Evolutionary conservation across 1,139 yeast genomes (phyloP), one percentile per base, ranked within the genome.

Genomic region (Lodderomyces theae): DNA sequence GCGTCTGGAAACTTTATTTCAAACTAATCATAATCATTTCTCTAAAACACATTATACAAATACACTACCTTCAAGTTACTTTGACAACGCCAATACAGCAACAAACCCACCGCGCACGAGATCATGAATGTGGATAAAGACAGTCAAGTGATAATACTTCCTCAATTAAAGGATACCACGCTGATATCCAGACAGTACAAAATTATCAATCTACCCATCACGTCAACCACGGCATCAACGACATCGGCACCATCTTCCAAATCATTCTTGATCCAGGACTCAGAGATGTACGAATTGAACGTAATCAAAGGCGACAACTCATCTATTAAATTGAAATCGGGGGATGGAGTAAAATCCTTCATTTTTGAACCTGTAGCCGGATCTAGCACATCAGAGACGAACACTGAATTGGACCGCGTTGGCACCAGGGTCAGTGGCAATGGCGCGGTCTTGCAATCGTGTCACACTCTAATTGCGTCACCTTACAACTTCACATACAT

Each of bases 401-500:
- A n/a, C 29, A n/a, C 5, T 4, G 29, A 12, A 6, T 26, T 17
- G n/a, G n/a, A n/a, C n/a, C n/a, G n/a, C n/a, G n/a, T n/a, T n/a
- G n/a, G n/a, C 15, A 26, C 24, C 17, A n/a, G 5, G 3, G 28
- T 31, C 23, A 8, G 12, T 22, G 13, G n/a, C 5, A 37, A 41
- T 10, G 73, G 76, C 3, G 53, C 50, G 32, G 56, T 69, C 2
- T 42, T 65, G 8, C 64, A 63, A 36, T 56, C 61, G 2, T 68
- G 77, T 5, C 64, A 62, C 33, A 42, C 79, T 5, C 56, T 74
- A 13, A 60, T 74, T 1, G 61, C 75, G 2, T 64, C 77, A 4
- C 62, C 58, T 37, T 77, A 67, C 54, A 72, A 76, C 46, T 41
- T 71, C 3, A 55, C 58, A 1, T 80, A 69, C 53, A 52, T 69